Conservation (phyloP, 2,329 filamentous ascomycete genomes). For the Fusarium verrucosum region DNA sequence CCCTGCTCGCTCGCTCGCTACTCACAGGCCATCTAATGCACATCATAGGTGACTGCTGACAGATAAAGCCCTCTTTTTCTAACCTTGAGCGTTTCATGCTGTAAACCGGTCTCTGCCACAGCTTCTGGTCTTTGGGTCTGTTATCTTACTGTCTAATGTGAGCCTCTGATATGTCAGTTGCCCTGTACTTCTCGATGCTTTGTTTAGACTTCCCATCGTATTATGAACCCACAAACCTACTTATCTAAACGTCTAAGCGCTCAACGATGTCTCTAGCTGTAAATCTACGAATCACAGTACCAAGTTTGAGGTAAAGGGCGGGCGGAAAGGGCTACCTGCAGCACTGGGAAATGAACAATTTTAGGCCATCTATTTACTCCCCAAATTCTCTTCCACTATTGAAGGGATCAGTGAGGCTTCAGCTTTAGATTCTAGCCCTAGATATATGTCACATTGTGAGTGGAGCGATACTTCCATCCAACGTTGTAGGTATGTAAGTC, state of each 20-base stretch:
- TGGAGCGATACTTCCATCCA: neutral
- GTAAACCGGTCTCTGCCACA: neutral
- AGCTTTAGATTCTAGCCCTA: neutral
- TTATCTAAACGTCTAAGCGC: neutral
- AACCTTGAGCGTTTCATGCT: neutral
- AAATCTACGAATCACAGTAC: too few relatives aligned
- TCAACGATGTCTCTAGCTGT: neutral
- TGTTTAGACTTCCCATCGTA: neutral
- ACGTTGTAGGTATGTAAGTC: neutral
- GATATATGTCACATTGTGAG: neutral
- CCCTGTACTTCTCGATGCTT: neutral
- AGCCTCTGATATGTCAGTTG: neutral
- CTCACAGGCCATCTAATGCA: slow-evolving; percentile 18
- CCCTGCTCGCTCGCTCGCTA: slow-evolving; percentile 8
- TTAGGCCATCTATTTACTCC: too few relatives aligned
- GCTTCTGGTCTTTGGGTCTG: neutral
- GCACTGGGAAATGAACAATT: too few relatives aligned
- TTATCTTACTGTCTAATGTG: neutral
- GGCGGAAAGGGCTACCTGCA: too few relatives aligned
- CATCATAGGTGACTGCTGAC: slow-evolving; percentile 11
- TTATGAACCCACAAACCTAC: too few relatives aligned
- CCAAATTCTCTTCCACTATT: neutral
- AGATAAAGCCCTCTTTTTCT: neutral
- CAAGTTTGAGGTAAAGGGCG: too few relatives aligned
- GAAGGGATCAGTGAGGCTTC: neutral